Evolutionary conservation across 2,329 filamentous ascomycete genomes (phyloP).

Genomic region (Didymella sp.): DNA sequence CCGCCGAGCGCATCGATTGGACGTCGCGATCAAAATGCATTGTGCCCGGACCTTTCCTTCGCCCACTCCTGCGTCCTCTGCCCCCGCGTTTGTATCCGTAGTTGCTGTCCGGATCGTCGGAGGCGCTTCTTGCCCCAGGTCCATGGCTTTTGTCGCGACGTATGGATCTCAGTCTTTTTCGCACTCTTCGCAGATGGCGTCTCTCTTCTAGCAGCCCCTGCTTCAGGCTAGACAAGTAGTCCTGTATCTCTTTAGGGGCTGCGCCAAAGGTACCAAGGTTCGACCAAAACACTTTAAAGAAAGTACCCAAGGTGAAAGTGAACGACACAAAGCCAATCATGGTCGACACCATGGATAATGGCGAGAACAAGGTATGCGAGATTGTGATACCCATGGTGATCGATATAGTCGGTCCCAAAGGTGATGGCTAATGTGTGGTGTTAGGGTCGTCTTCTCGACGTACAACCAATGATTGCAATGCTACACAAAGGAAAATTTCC

Average conservation of each 20-base stretch:
- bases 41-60: conserved; percentile 3
- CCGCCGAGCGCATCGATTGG: conserved; percentile 28
- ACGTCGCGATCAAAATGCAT: conserved; percentile 34
- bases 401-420: too few relatives aligned
- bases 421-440: too few relatives aligned
- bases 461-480: neutral
- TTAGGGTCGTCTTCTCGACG: neutral
- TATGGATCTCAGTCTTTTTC: conserved; percentile 26
- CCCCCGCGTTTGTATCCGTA: conserved; percentile 10
- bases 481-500: neutral
- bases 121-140: conserved; percentile 14
- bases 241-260: conserved; percentile 50
- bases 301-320: conserved; percentile 54
- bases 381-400: conserved; percentile 30
- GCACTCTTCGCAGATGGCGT: conserved; percentile 41
- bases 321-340: conserved; percentile 54
- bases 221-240: conserved; percentile 51
- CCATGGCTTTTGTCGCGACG: conserved; percentile 21
- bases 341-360: conserved; percentile 46
- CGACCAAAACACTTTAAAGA: conserved; percentile 52
- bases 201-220: conserved; percentile 53
- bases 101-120: conserved; percentile 19
- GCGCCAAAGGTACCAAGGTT: conserved; percentile 49
- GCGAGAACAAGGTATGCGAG: conserved; percentile 37
- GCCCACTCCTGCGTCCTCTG: conserved; percentile 14